Percentiles rank a stretch among this genome's conserved stretches.
phyloP scores from a whole-genome alignment of 2,329 filamentous ascomycete species.

The Gremmenia infestans region DNA sequence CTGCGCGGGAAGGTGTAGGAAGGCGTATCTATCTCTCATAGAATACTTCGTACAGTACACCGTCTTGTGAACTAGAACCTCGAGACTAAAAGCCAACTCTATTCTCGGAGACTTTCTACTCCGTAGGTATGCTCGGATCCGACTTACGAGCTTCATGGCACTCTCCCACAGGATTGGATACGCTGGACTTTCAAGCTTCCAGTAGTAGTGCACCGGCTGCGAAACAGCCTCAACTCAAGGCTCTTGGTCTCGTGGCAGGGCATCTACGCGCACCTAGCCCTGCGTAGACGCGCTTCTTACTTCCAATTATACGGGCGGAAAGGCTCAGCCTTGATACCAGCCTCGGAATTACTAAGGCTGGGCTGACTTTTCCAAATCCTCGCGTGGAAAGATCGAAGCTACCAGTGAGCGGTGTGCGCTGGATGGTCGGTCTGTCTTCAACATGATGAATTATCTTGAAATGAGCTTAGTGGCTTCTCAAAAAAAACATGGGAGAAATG shows the following conservation, averaged over 20 bases:
- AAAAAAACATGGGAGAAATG: constrained; percentile 11
- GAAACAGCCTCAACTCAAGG: not conserved
- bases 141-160: not conserved
- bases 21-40: too few relatives aligned
- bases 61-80: not conserved
- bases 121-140: not conserved
- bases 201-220: not conserved
- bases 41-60: not conserved
- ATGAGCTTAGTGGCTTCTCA: not conserved
- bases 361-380: not conserved
- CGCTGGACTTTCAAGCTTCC: not conserved
- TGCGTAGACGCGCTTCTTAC: not conserved
- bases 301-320: not conserved
- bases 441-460: not conserved
- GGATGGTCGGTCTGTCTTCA: not conserved
- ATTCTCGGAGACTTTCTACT: constrained; percentile 6
- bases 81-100: constrained; percentile 11
- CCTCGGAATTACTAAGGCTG: not conserved
- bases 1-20: too few relatives aligned
- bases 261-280: not conserved
- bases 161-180: not conserved
- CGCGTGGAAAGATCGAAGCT: too few relatives aligned
- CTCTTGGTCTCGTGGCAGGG: not conserved
- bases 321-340: constrained; percentile 5
- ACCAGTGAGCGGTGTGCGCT: not conserved